phyloP scores from a whole-genome alignment of 2,329 filamentous ascomycete species.

The Arthrobotrys sphaeroides region DNA sequence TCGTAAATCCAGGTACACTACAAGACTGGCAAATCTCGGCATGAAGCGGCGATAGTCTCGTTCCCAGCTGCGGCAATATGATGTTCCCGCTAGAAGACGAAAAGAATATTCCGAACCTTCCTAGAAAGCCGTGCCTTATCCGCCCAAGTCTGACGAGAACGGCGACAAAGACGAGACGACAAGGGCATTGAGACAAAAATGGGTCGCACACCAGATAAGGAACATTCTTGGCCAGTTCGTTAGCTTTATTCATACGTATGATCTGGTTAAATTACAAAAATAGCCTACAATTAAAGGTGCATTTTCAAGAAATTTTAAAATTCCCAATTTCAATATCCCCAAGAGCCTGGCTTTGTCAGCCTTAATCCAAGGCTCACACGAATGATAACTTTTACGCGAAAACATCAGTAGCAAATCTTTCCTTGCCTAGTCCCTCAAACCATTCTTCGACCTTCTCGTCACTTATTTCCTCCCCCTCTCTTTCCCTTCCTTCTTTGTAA shows the following conservation, averaged over 20 bases:
- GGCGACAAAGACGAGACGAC: conserved; percentile 21
- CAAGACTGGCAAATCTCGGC: not conserved
- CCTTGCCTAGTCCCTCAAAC: conserved; percentile 63
- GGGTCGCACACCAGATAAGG: too few species aligned
- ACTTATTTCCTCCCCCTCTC: conserved; percentile 59
- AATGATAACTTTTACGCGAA: conserved; percentile 58
- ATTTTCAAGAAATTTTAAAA: too few species aligned
- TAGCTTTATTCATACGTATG: too few species aligned
- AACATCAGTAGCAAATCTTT: conserved; percentile 65
- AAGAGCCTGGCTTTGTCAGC: too few species aligned
- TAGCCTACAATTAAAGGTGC: too few species aligned
- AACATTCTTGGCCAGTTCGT: too few species aligned
- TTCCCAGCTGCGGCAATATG: not conserved
- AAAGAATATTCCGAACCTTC: conserved; percentile 35
- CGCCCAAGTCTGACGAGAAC: conserved; percentile 6
- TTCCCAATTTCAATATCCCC: too few species aligned
- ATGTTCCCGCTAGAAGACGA: conserved; percentile 4
- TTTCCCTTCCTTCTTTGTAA: conserved; percentile 61
- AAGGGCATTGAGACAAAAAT: not conserved
- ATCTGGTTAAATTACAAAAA: too few species aligned
- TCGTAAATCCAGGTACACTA: not conserved
- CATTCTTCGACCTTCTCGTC: conserved; percentile 63
- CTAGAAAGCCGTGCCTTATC: conserved; percentile 13
- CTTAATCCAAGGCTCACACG: too few species aligned
- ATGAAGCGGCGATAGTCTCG: not conserved